Conservation (phyloP, 228 moss, liverwort and hornwort genomes). For the Sphagnum magellanicum region DNA sequence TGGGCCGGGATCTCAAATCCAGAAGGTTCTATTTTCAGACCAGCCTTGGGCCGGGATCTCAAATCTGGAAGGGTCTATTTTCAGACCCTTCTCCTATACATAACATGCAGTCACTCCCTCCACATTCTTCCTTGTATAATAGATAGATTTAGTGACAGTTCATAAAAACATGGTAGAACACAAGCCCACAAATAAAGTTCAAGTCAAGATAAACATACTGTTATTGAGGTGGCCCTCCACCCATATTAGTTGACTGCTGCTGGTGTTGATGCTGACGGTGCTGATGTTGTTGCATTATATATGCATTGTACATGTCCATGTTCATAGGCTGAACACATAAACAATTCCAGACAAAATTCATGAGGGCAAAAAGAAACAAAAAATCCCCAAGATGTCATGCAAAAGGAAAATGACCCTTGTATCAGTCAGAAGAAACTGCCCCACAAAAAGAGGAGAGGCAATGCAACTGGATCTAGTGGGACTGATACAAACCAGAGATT, state of each 20-base stretch:
- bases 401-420: neutral
- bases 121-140: too few species aligned
- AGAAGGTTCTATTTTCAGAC: too few species aligned
- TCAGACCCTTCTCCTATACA: too few species aligned
- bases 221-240: conserved; percentile 34
- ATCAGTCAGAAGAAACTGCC: neutral
- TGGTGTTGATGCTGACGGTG: conserved; percentile 19
- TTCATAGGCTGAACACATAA: conserved; percentile 23
- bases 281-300: conserved; percentile 39
- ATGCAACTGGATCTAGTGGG: too few species aligned
- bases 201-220: conserved; percentile 6
- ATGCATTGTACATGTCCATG: conserved; percentile 45
- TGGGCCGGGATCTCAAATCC: too few species aligned
- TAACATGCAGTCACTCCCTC: too few species aligned
- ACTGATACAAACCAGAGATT: too few species aligned
- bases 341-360: neutral
- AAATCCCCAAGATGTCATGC: neutral
- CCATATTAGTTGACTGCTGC: conserved; percentile 31
- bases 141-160: too few species aligned
- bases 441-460: neutral
- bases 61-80: too few species aligned
- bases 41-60: too few species aligned
- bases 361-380: neutral
- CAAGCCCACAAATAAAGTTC: too few species aligned
- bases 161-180: too few species aligned